phyloP scores from a whole-genome alignment of 176 grass and related monocot genomes.

The Oropetium thomaeum region DNA sequence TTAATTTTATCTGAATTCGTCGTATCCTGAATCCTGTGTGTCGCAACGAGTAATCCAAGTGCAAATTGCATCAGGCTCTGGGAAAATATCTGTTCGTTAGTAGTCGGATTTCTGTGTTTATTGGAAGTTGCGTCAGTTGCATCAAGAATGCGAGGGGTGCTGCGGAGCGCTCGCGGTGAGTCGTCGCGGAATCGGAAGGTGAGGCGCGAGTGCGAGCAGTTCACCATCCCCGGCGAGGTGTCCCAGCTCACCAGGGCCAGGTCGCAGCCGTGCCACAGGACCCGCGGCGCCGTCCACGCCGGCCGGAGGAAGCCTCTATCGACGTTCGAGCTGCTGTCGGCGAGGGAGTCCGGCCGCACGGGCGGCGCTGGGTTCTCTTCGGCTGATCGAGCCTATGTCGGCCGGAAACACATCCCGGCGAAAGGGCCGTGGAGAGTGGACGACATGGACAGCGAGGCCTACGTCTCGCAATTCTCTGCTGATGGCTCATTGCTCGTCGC shows the following conservation, averaged over 20 bases:
- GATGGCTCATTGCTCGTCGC: constrained; percentile 78
- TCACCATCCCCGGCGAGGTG: constrained; percentile 55
- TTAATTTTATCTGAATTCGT: neutral
- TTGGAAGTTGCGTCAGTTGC: neutral
- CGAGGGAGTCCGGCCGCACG: constrained; percentile 50
- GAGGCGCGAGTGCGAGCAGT: constrained; percentile 27
- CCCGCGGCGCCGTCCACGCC: neutral
- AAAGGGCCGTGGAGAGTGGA: constrained; percentile 49
- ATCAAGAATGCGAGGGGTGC: constrained; percentile 32
- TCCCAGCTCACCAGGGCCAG: constrained; percentile 57
- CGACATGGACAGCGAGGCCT: constrained; percentile 68
- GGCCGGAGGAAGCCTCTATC: constrained; percentile 29
- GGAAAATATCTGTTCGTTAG: neutral
- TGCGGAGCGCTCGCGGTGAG: constrained; percentile 9
- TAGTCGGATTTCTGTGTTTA: neutral
- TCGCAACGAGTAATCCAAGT: neutral
- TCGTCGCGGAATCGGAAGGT: constrained; percentile 22
- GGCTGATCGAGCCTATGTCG: constrained; percentile 57
- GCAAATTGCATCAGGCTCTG: neutral
- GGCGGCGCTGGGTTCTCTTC: constrained; percentile 50
- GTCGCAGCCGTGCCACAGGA: constrained; percentile 46
- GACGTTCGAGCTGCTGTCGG: constrained; percentile 52
- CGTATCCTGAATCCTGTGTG: neutral
- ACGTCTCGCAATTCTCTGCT: constrained; percentile 75
- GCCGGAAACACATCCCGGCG: constrained; percentile 44